Conservation (phyloP, 805 yeast species). For the Torulaspora indica region DNA sequence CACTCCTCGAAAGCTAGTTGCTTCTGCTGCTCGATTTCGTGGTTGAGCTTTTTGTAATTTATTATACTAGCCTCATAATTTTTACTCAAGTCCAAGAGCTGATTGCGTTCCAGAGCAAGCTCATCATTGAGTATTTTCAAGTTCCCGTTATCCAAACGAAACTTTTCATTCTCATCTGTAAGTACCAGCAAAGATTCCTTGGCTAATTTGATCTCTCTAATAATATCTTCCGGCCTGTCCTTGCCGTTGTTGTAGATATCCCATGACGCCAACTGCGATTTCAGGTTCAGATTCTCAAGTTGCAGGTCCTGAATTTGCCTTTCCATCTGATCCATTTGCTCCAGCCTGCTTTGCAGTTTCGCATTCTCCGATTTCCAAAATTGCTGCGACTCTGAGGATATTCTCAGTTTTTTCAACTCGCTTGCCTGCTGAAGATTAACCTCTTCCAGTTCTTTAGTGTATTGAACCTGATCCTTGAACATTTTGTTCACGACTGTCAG, state of each 20-base stretch:
- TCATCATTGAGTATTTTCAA: constrained; percentile 33
- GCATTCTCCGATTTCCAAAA: constrained; percentile 31
- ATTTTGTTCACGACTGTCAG: constrained; percentile 34
- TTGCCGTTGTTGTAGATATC: constrained; percentile 36
- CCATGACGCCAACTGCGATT: constrained; percentile 48
- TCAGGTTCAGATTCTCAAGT: constrained; percentile 45
- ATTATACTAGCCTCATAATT: constrained; percentile 26
- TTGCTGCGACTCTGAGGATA: constrained; percentile 20
- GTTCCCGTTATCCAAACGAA: constrained; percentile 25
- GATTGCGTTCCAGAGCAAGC: constrained; percentile 40
- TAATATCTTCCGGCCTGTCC: constrained; percentile 35
- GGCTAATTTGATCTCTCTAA: constrained; percentile 39
- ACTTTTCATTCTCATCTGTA: constrained; percentile 32
- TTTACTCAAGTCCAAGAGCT: constrained; percentile 30
- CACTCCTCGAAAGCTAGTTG: constrained; percentile 54
- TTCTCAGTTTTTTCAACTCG: constrained; percentile 46
- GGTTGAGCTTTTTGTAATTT: constrained; percentile 35
- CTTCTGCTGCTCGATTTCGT: constrained; percentile 49
- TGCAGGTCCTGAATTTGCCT: constrained; percentile 46
- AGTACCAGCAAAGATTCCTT: constrained; percentile 40
- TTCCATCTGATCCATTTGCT: constrained; percentile 41
- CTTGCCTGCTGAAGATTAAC: constrained; percentile 50
- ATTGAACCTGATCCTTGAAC: constrained; percentile 42
- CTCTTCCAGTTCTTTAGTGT: constrained; percentile 46
- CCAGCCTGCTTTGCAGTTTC: constrained; percentile 40